Evolutionary conservation across 257 asterid genomes (phyloP).

Genomic region (Petunia axillaris): DNA sequence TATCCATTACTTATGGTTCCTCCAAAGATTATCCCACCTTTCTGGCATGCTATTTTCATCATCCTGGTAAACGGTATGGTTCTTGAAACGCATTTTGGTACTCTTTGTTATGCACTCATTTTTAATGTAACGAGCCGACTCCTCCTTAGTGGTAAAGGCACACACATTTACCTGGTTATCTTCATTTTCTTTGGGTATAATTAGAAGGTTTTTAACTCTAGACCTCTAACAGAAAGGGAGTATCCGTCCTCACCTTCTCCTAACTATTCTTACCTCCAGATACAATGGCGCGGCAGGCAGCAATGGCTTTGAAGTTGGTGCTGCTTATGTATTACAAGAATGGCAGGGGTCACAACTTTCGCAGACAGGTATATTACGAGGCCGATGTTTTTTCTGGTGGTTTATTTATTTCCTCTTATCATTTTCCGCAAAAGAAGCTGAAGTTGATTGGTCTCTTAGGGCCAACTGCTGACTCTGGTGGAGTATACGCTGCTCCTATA

Average conservation of each 20-base stretch:
- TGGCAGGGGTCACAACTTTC: conserved; percentile 80
- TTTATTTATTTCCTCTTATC: not conserved
- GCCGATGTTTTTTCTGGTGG: conserved; percentile 1
- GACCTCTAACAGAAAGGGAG: not conserved
- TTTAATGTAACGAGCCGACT: not conserved
- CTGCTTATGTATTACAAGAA: conserved; percentile 79
- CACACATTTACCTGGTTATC: not conserved
- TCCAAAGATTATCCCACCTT: conserved; percentile 81
- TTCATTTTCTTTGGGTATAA: not conserved
- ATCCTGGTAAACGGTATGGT: conserved; percentile 79
- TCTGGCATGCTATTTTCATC: conserved; percentile 86
- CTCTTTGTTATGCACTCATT: conserved; percentile 14
- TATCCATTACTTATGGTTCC: conserved; percentile 82
- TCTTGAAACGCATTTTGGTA: conserved; percentile 16
- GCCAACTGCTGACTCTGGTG: conserved; percentile 86
- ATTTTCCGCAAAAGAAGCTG: conserved; percentile 2
- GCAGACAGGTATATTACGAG: conserved; percentile 70
- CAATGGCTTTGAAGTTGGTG: conserved; percentile 76
- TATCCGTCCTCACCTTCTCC: conserved; percentile 18
- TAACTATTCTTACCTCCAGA: conserved; percentile 47
- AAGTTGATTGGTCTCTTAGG: conserved; percentile 50
- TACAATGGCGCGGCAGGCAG: conserved; percentile 81
- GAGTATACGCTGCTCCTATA: conserved; percentile 85
- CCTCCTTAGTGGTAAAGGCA: not conserved
- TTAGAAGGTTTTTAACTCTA: conserved; percentile 7